Base-by-base conservation (phyloP, 1,139 yeast genomes). In the Yamadazyma songkhlaensis region DNA sequence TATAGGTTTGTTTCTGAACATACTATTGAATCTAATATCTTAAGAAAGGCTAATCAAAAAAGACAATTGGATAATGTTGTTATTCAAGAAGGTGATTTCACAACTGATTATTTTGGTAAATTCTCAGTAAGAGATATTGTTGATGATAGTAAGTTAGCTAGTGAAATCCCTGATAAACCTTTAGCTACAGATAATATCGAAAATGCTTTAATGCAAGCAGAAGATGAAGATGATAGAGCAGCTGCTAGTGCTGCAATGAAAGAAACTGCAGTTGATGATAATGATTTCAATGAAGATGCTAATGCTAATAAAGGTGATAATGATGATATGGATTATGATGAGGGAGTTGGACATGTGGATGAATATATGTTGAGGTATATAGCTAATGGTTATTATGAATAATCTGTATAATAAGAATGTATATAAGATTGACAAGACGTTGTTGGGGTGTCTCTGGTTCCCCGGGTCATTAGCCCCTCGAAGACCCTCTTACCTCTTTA, bases 71-170 rank as follows among this genome's bases (percentile, higher is more conserved):
- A 94, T 60, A 89, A 89, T 59, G 95, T 94, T 29, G 95, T 94
- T 38, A 94, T 94, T 50, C 98, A 94, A 63, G 96, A 92, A 43
- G 98, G 98, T 57, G 98, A 90, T 49, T 94, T 94, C 62, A 94
- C 97, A 0, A 94, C 98, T 0, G 98, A 94, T 58, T 92, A 90
- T 59, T 86, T 94, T 57, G 87, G 90, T 29, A 87, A 86, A 55
- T 72, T 90, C 39, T 86, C 96, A 0, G 94, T 90, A n/a, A 77
- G 81, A 43, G 98, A 92, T 55, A 67, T 92, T 49, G 77, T 92
- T 10, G 90, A 89, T 20, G 83, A 81, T 45, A 84, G 76, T 15
- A 71, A 61, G 8, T 47, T 58, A 8, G 64, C 62, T 4, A 58
- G 51, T 5, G 73, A 64, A 12, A 45, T 60, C 36, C 66, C 63